These are phyloP conservation scores for Nakataea oryzae DNA, from an alignment of 2,329 filamentous ascomycete genomes.

Conservation along the genomic window DNA sequence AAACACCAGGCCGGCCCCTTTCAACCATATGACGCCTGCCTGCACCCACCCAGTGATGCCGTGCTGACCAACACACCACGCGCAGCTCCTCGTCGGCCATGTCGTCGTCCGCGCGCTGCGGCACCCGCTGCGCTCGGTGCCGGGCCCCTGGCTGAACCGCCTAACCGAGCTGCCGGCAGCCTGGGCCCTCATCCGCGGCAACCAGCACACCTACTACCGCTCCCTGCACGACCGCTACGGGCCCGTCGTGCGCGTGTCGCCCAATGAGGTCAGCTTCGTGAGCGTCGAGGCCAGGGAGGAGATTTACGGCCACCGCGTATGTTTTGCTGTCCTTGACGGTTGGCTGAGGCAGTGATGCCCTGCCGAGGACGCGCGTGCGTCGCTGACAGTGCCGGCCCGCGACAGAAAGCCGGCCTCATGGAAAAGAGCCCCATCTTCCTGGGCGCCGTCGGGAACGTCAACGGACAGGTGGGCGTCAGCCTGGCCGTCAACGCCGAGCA, in stretches of 20 bases:
- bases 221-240: conserved; percentile 25
- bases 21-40: too few species aligned
- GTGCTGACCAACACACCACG: too few species aligned
- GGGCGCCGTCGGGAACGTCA: conserved; percentile 11
- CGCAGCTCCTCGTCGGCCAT: too few species aligned
- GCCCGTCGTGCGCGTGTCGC: conserved; percentile 30
- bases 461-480: neutral
- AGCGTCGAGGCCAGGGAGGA: conserved; percentile 22
- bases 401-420: too few species aligned
- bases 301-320: conserved; percentile 13
- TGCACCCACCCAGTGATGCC: too few species aligned
- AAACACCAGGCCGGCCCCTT: too few species aligned
- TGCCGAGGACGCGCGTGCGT: conserved; percentile 6
- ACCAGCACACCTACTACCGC: conserved; percentile 4
- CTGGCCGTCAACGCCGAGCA: conserved; percentile 15
- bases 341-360: conserved; percentile 15
- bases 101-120: too few species aligned
- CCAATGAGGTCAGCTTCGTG: conserved; percentile 29
- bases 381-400: too few species aligned
- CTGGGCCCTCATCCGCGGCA: neutral
- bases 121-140: conserved; percentile 20
- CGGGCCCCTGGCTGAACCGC: conserved; percentile 18
- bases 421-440: conserved; percentile 5
- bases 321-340: conserved; percentile 22
- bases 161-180: conserved; percentile 9